A percentile compares a stretch with the other conserved stretches of the same genome.
Evolutionary conservation across 2,329 filamentous ascomycete genomes (phyloP).

Genomic region (Diaporthe capsici): DNA sequence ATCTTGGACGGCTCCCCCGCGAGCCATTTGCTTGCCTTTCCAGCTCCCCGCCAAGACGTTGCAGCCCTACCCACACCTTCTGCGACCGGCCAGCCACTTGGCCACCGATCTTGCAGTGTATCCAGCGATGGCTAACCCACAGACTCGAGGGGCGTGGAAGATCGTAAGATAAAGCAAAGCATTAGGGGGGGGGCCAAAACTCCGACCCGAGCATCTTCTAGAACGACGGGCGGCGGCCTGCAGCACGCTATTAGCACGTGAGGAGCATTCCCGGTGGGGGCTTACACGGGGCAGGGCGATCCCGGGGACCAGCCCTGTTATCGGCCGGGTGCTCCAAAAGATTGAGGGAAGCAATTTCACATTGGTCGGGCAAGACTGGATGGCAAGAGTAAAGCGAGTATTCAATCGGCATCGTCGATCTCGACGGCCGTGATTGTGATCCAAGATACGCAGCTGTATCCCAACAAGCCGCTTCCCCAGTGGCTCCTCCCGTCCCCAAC

Average conservation of each 20-base stretch:
- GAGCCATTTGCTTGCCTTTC: not conserved
- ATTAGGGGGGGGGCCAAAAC: not conserved
- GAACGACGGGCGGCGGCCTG: not conserved
- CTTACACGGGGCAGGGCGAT: not conserved
- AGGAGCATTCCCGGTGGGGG: not conserved
- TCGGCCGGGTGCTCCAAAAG: not conserved
- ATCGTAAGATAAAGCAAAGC: not conserved
- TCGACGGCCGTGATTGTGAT: constrained; percentile 33
- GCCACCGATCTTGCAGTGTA: constrained; percentile 1
- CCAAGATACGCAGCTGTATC: constrained; percentile 34
- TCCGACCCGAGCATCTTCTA: not conserved
- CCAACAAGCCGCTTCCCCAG: constrained; percentile 17
- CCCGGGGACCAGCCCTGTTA: not conserved
- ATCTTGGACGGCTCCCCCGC: not conserved
- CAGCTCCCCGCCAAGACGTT: constrained; percentile 15
- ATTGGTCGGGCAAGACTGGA: not conserved
- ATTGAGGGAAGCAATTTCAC: not conserved
- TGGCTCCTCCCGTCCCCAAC: constrained; percentile 13
- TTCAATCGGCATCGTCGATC: constrained; percentile 20
- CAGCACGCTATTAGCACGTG: not conserved
- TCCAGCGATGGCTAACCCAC: not conserved
- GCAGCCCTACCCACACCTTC: not conserved
- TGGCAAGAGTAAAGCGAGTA: not conserved
- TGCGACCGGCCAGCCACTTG: not conserved
- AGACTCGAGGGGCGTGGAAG: not conserved